Percentiles rank a stretch among this genome's conserved stretches.
These are phyloP conservation scores for grape (Vitis vinifera) DNA, from an alignment of 164 flowering plant species.

Conservation along the genomic window DNA sequence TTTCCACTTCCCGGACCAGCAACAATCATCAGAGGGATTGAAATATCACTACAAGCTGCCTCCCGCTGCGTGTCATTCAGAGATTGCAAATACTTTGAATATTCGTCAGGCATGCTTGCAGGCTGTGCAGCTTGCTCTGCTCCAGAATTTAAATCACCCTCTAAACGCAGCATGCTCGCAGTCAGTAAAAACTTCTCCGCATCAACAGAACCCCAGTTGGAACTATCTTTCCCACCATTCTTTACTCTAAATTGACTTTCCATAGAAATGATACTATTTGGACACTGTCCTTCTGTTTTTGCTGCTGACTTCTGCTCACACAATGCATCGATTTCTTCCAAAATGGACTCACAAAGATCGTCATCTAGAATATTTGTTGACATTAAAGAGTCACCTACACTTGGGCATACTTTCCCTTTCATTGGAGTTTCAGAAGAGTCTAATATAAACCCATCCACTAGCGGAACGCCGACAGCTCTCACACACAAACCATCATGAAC, in stretches of 20 bases:
- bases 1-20: conserved; percentile 99
- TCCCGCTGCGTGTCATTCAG: conserved; percentile 80
- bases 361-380: conserved; percentile 39
- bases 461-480: not conserved
- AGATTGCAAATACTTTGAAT: conserved; percentile 54
- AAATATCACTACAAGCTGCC: conserved; percentile 82
- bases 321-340: conserved; percentile 75
- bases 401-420: conserved; percentile 16
- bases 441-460: conserved; percentile 6
- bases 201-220: conserved; percentile 10
- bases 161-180: conserved; percentile 5
- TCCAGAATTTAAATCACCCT: conserved; percentile 6
- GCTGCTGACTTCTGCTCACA: conserved; percentile 48
- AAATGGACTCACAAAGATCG: conserved; percentile 62
- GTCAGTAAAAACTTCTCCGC: conserved; percentile 6
- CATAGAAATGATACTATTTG: not conserved
- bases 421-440: conserved; percentile 29
- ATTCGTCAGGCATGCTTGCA: conserved; percentile 55
- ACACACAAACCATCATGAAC: conserved; percentile 4
- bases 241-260: conserved; percentile 10
- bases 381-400: conserved; percentile 15
- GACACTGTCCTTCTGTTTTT: conserved; percentile 20
- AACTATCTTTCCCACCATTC: conserved; percentile 4
- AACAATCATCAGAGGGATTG: conserved; percentile 78
- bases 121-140: conserved; percentile 9